Conservation (phyloP, 106 monocot species). For the Agapanthus africanus region DNA sequence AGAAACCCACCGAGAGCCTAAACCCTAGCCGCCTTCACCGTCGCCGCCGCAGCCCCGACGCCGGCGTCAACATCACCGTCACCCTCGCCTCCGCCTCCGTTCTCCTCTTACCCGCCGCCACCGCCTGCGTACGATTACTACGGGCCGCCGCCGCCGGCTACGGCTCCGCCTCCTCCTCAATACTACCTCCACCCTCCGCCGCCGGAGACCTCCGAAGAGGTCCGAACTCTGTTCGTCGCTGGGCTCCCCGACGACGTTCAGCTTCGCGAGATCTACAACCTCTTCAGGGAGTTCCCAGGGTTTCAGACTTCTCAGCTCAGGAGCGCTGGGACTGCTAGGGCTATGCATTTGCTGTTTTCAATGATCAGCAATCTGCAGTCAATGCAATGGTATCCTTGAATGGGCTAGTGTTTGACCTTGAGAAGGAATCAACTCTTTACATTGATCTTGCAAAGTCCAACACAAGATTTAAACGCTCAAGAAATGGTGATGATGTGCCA, state of each 20-base stretch:
- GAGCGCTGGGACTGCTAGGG: slow-evolving; percentile 29
- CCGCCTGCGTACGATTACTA: neutral
- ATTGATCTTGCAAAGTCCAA: no score
- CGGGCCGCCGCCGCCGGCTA: neutral
- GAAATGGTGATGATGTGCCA: no score
- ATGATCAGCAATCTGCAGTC: no score
- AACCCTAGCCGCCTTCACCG: no score
- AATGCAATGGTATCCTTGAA: no score
- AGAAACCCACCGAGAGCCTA: no score
- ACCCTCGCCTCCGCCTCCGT: neutral
- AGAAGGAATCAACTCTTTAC: no score
- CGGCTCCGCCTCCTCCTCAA: slow-evolving; percentile 1
- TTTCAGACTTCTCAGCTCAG: slow-evolving; percentile 58
- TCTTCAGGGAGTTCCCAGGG: slow-evolving; percentile 73
- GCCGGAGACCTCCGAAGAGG: slow-evolving; percentile 17
- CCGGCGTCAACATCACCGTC: no score
- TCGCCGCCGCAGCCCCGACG: no score
- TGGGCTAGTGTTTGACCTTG: no score
- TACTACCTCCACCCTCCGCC: slow-evolving; percentile 1
- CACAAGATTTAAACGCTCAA: no score
- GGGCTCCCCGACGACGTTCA: slow-evolving; percentile 67
- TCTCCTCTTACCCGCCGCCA: neutral
- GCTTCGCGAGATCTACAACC: slow-evolving; percentile 73
- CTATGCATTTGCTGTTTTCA: no score
- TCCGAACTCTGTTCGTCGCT: slow-evolving; percentile 67